Evolutionary conservation across 306 rosid species (phyloP).

Genomic region (Betula pendula): DNA sequence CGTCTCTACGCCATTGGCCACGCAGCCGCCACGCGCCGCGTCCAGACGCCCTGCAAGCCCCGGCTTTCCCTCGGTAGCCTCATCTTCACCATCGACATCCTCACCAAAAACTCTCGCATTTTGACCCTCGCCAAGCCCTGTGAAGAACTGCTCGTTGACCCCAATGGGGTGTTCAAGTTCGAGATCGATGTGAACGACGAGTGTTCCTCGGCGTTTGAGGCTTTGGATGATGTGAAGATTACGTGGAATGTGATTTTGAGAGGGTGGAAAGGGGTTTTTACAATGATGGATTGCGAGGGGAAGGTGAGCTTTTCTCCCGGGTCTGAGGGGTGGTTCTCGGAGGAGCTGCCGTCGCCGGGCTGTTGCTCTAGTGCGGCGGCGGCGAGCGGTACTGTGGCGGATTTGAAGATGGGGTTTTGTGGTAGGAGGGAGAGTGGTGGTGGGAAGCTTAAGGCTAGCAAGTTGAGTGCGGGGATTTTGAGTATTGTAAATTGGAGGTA

Average conservation of each 20-base stretch:
- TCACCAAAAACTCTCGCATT: not conserved
- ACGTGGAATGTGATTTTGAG: conserved; percentile 63
- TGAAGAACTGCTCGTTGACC: conserved; percentile 16
- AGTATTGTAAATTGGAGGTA: conserved; percentile 62
- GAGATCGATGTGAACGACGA: conserved; percentile 12
- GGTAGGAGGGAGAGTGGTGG: not conserved
- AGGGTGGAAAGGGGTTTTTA: conserved; percentile 61
- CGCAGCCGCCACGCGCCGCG: conserved; percentile 35
- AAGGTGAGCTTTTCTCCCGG: conserved; percentile 31
- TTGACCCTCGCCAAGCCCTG: not conserved
- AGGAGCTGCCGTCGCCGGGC: conserved; percentile 55
- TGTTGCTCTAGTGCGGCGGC: conserved; percentile 47
- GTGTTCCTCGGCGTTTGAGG: not conserved
- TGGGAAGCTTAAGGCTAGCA: conserved; percentile 28
- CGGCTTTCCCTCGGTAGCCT: conserved; percentile 42
- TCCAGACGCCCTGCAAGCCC: conserved; percentile 29
- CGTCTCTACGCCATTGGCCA: conserved; percentile 48
- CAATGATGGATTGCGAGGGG: conserved; percentile 58
- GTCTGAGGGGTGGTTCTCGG: conserved; percentile 52
- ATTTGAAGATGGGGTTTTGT: conserved; percentile 46
- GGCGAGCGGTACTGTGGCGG: conserved; percentile 54
- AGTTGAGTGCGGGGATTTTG: conserved; percentile 56
- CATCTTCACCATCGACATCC: conserved; percentile 40
- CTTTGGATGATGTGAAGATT: conserved; percentile 40
- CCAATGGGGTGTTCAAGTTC: conserved; percentile 45